Percentiles rank a stretch among this genome's conserved stretches.
These are phyloP conservation scores for Ascoidea tarda DNA, from an alignment of 805 yeast species.

Conservation along the genomic window DNA sequence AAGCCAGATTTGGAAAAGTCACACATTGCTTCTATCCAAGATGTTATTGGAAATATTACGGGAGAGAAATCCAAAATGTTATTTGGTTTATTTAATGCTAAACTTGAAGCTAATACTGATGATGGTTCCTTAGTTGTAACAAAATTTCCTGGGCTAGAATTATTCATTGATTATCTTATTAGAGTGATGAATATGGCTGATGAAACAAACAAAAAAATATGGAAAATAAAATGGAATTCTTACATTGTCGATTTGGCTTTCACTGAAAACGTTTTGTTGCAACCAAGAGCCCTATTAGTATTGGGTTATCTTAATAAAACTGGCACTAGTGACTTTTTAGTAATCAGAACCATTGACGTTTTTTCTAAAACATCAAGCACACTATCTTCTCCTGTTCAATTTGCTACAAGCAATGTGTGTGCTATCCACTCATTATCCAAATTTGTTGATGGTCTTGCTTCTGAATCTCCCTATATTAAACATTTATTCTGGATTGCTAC, in stretches of 20 bases:
- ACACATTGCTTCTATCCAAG: conserved; percentile 18
- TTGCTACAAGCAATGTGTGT: not conserved
- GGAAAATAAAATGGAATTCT: conserved; percentile 37
- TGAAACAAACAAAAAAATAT: conserved; percentile 16
- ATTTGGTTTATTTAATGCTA: conserved; percentile 35
- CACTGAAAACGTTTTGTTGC: conserved; percentile 26
- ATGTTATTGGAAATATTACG: conserved; percentile 27
- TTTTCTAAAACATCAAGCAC: not conserved
- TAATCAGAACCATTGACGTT: not conserved
- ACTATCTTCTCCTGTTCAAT: not conserved
- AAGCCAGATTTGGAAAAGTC: conserved; percentile 19
- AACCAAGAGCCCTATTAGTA: conserved; percentile 32
- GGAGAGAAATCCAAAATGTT: conserved; percentile 41
- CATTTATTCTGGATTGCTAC: not conserved
- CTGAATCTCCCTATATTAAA: not conserved
- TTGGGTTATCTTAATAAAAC: conserved; percentile 32
- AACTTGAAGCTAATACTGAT: conserved; percentile 10
- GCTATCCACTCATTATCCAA: not conserved
- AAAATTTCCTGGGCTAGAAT: not conserved
- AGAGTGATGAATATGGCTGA: no score
- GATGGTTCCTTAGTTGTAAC: not conserved
- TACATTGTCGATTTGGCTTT: conserved; percentile 34
- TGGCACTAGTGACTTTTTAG: not conserved
- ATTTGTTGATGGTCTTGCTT: not conserved
- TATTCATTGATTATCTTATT: not conserved